Conservation (phyloP, 192 early-diverging fungal species). For the Coemansia sp. region DNA sequence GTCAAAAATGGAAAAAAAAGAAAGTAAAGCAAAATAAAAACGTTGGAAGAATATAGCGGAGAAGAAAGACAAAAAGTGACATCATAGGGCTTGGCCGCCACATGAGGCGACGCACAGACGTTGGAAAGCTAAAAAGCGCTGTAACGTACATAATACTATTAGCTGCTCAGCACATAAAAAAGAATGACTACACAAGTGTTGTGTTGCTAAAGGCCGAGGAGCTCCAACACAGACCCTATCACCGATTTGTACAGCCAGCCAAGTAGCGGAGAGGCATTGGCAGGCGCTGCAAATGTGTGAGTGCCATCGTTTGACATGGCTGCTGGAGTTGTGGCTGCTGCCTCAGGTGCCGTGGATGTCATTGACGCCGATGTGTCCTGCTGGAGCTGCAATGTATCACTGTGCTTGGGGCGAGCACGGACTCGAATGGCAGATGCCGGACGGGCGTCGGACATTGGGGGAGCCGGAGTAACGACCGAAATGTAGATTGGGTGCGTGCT, state of each 20-base stretch:
- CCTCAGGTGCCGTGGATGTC: neutral
- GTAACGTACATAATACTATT: neutral
- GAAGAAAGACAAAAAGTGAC: neutral
- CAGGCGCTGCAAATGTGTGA: neutral
- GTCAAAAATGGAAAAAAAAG: neutral
- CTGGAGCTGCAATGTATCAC: neutral
- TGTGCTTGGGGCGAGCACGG: neutral
- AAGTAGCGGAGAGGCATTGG: neutral
- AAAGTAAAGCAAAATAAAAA: neutral
- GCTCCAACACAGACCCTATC: neutral
- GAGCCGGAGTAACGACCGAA: neutral
- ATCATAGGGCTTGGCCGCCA: neutral
- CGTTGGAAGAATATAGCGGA: neutral
- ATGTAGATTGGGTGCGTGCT: slow-evolving; percentile 2
- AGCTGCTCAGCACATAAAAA: neutral
- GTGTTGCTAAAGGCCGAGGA: neutral
- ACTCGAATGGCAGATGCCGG: neutral
- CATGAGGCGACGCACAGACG: neutral
- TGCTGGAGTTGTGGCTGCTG: neutral
- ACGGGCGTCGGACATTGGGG: neutral
- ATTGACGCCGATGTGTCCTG: neutral
- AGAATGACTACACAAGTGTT: neutral
- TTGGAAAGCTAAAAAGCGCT: neutral
- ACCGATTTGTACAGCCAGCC: slow-evolving; percentile 4
- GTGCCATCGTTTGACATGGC: slow-evolving; percentile 1